A percentile compares a stretch with the other conserved stretches of the same genome.
These are phyloP conservation scores for Alternaria brassicae DNA, from an alignment of 2,329 filamentous ascomycete genomes.

Conservation along the genomic window DNA sequence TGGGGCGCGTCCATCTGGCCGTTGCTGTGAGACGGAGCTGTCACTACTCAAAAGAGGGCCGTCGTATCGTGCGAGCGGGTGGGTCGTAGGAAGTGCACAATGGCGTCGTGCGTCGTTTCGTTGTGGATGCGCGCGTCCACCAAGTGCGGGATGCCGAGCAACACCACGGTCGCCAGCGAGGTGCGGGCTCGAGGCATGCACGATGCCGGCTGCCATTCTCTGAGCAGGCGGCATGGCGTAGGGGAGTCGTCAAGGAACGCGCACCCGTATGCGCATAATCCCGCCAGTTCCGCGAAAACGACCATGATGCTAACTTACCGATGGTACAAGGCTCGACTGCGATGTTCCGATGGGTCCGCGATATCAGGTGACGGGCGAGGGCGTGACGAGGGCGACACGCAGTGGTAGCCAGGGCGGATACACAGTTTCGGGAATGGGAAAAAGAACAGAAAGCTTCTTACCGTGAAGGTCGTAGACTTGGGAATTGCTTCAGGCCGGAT, in stretches of 20 bases:
- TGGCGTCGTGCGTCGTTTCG: conserved; percentile 42
- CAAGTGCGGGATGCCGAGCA: conserved; percentile 31
- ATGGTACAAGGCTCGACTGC: not conserved
- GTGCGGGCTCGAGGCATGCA: conserved; percentile 18
- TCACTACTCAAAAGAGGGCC: conserved; percentile 43
- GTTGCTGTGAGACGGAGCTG: conserved; percentile 48
- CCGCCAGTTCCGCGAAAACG: not conserved
- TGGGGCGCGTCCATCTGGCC: conserved; percentile 38
- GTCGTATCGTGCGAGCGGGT: conserved; percentile 36
- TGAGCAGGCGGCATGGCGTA: conserved; percentile 15
- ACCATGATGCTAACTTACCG: conserved; percentile 11
- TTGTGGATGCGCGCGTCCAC: conserved; percentile 37
- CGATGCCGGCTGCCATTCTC: conserved; percentile 22
- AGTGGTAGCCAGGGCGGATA: not conserved
- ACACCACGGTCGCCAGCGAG: conserved; percentile 27
- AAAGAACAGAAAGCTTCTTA: conserved; percentile 6
- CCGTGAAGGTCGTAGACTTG: not conserved
- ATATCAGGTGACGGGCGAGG: conserved; percentile 8
- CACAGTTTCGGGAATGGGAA: conserved; percentile 1
- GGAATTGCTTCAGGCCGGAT: not conserved
- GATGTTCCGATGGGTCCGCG: conserved; percentile 12
- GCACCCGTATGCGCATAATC: not conserved
- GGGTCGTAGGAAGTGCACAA: conserved; percentile 36
- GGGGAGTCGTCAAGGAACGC: not conserved
- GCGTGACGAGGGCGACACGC: not conserved